These are phyloP conservation scores for Monosporascus sp. DNA, from an alignment of 2,329 filamentous ascomycete species.

Conservation along the genomic window DNA sequence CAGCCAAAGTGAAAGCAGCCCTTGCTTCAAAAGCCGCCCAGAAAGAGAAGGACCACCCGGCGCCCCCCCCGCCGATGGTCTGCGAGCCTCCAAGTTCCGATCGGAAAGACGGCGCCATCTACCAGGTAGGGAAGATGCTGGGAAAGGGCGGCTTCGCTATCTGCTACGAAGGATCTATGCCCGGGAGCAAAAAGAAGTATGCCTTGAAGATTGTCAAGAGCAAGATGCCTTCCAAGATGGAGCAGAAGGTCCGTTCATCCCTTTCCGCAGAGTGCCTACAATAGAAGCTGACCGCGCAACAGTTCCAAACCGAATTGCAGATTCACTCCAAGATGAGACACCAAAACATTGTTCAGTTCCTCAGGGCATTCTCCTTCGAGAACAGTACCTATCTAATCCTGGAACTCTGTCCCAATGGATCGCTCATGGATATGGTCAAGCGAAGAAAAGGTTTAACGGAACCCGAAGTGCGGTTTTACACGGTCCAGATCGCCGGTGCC, in stretches of 20 bases:
- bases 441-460: slow-evolving; percentile 85
- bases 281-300: neutral
- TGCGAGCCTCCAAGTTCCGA: slow-evolving; percentile 61
- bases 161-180: slow-evolving; percentile 67
- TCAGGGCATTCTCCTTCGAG: slow-evolving; percentile 86
- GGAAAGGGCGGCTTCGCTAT: slow-evolving; percentile 81
- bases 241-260: slow-evolving; percentile 61
- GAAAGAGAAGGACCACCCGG: slow-evolving; percentile 62
- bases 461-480: slow-evolving; percentile 88
- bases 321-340: slow-evolving; percentile 98
- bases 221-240: slow-evolving; percentile 76
- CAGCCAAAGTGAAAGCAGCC: slow-evolving; percentile 47
- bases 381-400: slow-evolving; percentile 89
- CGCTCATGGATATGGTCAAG: slow-evolving; percentile 96
- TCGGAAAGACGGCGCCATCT: slow-evolving; percentile 63
- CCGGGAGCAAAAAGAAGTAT: slow-evolving; percentile 60
- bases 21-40: slow-evolving; percentile 23
- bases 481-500: slow-evolving; percentile 90
- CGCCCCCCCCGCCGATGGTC: slow-evolving; percentile 56
- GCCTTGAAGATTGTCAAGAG: slow-evolving; percentile 81
- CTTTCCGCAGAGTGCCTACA: slow-evolving; percentile 1
- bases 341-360: slow-evolving; percentile 91
- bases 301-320: slow-evolving; percentile 81
- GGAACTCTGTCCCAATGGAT: slow-evolving; percentile 91
- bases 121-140: slow-evolving; percentile 67